These are phyloP conservation scores for Tolypocladium ophioglossoides DNA, from an alignment of 2,329 filamentous ascomycete genomes.

Conservation along the genomic window DNA sequence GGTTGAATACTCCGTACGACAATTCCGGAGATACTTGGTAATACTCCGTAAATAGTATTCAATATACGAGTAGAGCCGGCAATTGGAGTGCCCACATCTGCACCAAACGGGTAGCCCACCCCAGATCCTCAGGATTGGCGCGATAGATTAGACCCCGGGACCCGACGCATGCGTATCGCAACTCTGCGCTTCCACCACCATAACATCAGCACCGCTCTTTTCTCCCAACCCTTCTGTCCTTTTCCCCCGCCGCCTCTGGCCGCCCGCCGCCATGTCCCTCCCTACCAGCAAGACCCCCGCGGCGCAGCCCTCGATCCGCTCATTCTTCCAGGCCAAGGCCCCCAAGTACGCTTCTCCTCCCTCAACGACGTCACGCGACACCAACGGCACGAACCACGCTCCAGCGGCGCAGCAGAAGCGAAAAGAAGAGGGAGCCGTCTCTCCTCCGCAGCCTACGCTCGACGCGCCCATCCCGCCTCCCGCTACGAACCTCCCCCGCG, in stretches of 20 bases:
- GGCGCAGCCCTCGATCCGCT: conserved; percentile 47
- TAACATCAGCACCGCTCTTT: not conserved
- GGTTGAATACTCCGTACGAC: too few species aligned
- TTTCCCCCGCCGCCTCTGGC: not conserved
- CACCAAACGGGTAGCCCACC: not conserved
- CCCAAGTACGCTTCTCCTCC: conserved; percentile 26
- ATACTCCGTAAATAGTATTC: too few species aligned
- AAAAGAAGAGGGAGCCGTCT: not conserved
- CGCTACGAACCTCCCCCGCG: conserved; percentile 27
- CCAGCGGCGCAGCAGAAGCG: conserved; percentile 9
- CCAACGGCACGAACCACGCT: conserved; percentile 13
- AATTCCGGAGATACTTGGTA: too few species aligned
- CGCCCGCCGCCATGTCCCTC: conserved; percentile 24
- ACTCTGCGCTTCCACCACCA: not conserved
- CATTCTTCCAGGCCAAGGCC: conserved; percentile 46
- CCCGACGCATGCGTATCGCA: not conserved
- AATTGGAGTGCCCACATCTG: not conserved
- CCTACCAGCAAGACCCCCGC: conserved; percentile 24
- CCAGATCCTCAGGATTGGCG: not conserved
- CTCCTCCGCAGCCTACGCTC: conserved; percentile 13
- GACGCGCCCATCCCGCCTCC: conserved; percentile 10
- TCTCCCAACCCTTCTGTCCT: not conserved
- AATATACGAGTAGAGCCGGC: too few species aligned
- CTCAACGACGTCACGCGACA: conserved; percentile 17
- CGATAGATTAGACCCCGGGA: too few species aligned